Evolutionary conservation across 2,329 filamentous ascomycete species (phyloP).

Genomic region (Venturia asperata): DNA sequence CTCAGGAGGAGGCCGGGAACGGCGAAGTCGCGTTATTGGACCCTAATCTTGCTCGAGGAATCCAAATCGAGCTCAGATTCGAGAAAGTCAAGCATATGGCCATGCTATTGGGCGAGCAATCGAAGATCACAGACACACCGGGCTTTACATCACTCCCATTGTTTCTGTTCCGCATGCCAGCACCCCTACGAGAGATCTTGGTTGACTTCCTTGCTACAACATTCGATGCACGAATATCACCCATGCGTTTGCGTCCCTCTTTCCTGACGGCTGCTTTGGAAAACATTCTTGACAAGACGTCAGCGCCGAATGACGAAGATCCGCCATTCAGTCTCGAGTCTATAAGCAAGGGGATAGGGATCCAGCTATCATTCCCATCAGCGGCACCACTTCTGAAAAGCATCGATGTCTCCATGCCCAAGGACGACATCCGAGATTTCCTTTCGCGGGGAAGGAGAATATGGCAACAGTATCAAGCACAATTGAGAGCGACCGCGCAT

Average conservation of each 20-base stretch:
- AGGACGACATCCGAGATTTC: constrained; percentile 19
- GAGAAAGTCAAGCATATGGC: constrained; percentile 45
- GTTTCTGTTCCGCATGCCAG: constrained; percentile 46
- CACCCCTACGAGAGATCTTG: constrained; percentile 42
- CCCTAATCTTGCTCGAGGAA: constrained; percentile 32
- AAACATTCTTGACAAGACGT: constrained; percentile 14
- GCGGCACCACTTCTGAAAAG: constrained; percentile 14
- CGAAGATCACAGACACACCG: constrained; percentile 24
- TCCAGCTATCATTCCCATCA: constrained; percentile 19
- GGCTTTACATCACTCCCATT: constrained; percentile 44
- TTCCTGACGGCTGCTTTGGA: constrained; percentile 19
- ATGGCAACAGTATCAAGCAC: constrained; percentile 11
- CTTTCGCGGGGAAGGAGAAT: constrained; percentile 5
- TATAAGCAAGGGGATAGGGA: constrained; percentile 13
- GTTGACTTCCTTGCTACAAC: constrained; percentile 42
- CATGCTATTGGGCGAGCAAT: constrained; percentile 40
- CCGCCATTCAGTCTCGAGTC: constrained; percentile 11
- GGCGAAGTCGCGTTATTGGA: constrained; percentile 12
- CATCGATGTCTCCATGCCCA: constrained; percentile 17
- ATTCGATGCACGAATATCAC: constrained; percentile 40
- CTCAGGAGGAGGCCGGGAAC: constrained; percentile 29
- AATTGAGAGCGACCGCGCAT: neutral
- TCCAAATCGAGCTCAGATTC: constrained; percentile 44
- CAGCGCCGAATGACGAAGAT: constrained; percentile 5
- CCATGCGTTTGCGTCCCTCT: constrained; percentile 18